Conservation (phyloP, 2,329 filamentous ascomycete genomes). For the Paracoccidioides lutzii region DNA sequence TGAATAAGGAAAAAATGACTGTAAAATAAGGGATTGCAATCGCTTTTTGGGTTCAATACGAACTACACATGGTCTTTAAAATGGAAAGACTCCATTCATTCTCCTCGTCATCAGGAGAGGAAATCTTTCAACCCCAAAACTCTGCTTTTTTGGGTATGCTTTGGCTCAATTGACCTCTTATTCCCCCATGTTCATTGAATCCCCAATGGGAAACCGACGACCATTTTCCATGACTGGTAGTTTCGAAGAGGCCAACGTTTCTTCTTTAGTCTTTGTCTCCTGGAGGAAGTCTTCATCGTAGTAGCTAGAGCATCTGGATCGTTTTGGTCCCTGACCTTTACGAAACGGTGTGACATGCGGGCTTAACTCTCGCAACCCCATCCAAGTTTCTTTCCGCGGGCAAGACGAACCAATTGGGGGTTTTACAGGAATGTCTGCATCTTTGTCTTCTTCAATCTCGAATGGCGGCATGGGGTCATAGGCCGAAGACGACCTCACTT, state of each 20-base stretch:
- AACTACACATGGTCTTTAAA: too few species aligned
- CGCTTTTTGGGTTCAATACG: too few species aligned
- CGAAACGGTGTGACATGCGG: slow-evolving; percentile 9
- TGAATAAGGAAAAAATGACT: too few species aligned
- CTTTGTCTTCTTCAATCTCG: slow-evolving; percentile 1
- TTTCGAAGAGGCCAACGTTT: neutral
- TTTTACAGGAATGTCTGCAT: neutral
- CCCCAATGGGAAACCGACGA: neutral
- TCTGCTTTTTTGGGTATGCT: too few species aligned
- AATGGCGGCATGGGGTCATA: neutral
- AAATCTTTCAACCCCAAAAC: too few species aligned
- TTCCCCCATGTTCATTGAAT: neutral
- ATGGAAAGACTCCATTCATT: too few species aligned
- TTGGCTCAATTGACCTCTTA: too few species aligned
- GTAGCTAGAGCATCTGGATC: slow-evolving; percentile 6
- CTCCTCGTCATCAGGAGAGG: too few species aligned
- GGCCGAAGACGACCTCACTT: neutral
- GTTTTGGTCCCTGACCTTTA: slow-evolving; percentile 8
- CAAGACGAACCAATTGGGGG: neutral
- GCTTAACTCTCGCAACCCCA: slow-evolving; percentile 2
- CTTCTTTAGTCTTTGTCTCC: neutral
- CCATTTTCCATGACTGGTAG: neutral
- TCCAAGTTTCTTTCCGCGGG: neutral
- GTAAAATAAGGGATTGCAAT: too few species aligned
- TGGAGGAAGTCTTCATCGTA: slow-evolving; percentile 9